Conservation (phyloP, 352 stramenopile genomes). For the Phytophthora tentaculata region DNA sequence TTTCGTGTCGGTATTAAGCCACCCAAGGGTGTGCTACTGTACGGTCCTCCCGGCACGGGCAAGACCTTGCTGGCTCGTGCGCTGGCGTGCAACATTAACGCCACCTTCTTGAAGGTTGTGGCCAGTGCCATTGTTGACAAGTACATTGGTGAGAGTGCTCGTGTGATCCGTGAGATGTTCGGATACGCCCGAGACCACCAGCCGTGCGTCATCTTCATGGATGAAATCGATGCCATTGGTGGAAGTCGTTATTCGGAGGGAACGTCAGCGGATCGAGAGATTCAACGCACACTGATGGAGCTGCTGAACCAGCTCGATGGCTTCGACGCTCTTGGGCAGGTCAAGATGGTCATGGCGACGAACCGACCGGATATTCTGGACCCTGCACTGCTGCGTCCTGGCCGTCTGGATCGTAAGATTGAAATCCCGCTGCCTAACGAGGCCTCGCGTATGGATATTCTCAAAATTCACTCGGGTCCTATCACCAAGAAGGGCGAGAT, state of each 20-base stretch:
- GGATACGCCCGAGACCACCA: constrained; percentile 96
- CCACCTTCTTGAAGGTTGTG: constrained; percentile 99
- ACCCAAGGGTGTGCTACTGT: constrained; percentile 97
- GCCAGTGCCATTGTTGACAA: constrained; percentile 99
- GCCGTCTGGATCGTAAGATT: constrained; percentile 99
- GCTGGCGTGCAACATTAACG: constrained; percentile 99
- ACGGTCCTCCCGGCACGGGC: constrained; percentile 98
- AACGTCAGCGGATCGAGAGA: constrained; percentile 96
- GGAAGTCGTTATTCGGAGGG: constrained; percentile 98
- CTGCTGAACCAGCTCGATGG: constrained; percentile 99
- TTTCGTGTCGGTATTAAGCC: constrained; percentile 98
- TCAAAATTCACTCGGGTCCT: constrained; percentile 98
- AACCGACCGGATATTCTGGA: constrained; percentile 99
- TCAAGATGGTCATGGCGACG: constrained; percentile 99
- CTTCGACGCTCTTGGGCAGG: constrained; percentile 98
- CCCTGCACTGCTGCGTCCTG: constrained; percentile 97
- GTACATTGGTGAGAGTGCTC: constrained; percentile 99
- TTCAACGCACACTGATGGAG: constrained; percentile 99
- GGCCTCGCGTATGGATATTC: constrained; percentile 97
- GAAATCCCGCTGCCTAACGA: constrained; percentile 99
- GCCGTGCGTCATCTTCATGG: constrained; percentile 99
- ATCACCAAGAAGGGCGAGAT: constrained; percentile 99
- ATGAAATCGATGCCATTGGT: constrained; percentile 99
- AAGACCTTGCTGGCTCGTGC: constrained; percentile 99
- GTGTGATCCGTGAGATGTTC: constrained; percentile 99